Percentiles rank a stretch among this genome's conserved stretches.
phyloP scores from a whole-genome alignment of 768 basidiomycete genomes.

The Hericium coralloides region DNA sequence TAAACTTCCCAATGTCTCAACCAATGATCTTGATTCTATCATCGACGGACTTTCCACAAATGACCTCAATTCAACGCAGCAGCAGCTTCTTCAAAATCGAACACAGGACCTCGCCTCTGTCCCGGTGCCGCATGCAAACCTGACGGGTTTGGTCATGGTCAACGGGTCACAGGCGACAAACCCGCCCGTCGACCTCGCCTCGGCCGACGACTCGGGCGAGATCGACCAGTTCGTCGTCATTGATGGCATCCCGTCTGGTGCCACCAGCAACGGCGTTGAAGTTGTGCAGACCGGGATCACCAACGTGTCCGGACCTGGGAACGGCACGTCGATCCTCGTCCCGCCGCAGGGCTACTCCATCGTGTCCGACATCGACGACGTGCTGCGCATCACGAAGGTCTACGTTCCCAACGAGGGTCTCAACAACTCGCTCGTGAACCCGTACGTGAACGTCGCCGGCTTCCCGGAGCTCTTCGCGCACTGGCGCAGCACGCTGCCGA shows the following conservation, averaged over 20 bases:
- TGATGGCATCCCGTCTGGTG: background rate
- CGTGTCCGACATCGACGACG: conserved; percentile 28
- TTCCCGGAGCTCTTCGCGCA: conserved; percentile 22
- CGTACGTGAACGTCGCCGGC: conserved; percentile 21
- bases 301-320: conserved; percentile 13
- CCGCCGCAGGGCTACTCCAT: conserved; percentile 21
- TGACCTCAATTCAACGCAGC: conserved; percentile 4
- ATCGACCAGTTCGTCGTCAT: conserved; percentile 11
- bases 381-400: conserved; percentile 25
- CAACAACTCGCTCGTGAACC: conserved; percentile 23
- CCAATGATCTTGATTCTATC: conserved; percentile 12
- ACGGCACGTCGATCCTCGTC: conserved; percentile 24
- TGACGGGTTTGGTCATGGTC: conserved; percentile 12
- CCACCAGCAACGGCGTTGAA: background rate
- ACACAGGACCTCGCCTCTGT: conserved; percentile 16
- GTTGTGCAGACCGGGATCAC: background rate
- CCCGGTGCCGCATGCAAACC: conserved; percentile 13
- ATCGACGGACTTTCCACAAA: conserved; percentile 14
- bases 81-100: conserved; percentile 14
- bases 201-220: conserved; percentile 16
- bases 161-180: conserved; percentile 15
- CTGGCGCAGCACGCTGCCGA: conserved; percentile 18
- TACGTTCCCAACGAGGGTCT: conserved; percentile 25
- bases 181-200: conserved; percentile 12
- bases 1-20: conserved; percentile 15